phyloP scores from a whole-genome alignment of 352 stramenopile genomes.

The Phytophthora hibernalis region DNA sequence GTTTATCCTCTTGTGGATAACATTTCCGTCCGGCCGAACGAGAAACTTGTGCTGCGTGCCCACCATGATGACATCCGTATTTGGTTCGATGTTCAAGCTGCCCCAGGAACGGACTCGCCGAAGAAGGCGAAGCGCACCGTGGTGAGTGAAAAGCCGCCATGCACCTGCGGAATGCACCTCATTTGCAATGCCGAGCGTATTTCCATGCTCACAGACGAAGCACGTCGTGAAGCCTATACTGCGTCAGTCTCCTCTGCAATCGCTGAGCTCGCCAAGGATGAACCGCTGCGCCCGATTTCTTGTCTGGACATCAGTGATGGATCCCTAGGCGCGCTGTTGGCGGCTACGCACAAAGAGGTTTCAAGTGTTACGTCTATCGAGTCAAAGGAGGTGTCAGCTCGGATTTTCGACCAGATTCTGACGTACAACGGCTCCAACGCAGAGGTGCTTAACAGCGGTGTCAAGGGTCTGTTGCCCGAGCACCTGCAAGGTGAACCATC shows the following conservation, averaged over 20 bases:
- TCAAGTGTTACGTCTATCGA: conserved; percentile 74
- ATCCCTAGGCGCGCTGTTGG: conserved; percentile 69
- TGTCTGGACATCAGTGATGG: conserved; percentile 84
- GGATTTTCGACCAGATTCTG: conserved; percentile 79
- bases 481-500: conserved; percentile 62
- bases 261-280: conserved; percentile 18
- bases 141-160: conserved; percentile 59
- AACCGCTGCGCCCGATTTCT: conserved; percentile 37
- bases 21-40: conserved; percentile 26
- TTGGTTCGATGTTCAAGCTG: conserved; percentile 73
- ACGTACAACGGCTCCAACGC: conserved; percentile 55
- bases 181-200: conserved; percentile 85
- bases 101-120: conserved; percentile 8
- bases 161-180: conserved; percentile 77
- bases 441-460: conserved; percentile 70
- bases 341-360: conserved; percentile 51
- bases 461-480: conserved; percentile 66
- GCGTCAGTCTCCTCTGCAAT: conserved; percentile 37
- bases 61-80: conserved; percentile 80
- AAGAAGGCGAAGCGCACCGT: conserved; percentile 49
- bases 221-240: conserved; percentile 52
- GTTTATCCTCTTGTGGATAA: conserved; percentile 65
- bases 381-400: conserved; percentile 82
- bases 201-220: conserved; percentile 68
- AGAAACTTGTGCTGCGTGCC: conserved; percentile 55